Base-by-base conservation (phyloP, 164 flowering plant species). In the Euptelea pleiosperma region DNA sequence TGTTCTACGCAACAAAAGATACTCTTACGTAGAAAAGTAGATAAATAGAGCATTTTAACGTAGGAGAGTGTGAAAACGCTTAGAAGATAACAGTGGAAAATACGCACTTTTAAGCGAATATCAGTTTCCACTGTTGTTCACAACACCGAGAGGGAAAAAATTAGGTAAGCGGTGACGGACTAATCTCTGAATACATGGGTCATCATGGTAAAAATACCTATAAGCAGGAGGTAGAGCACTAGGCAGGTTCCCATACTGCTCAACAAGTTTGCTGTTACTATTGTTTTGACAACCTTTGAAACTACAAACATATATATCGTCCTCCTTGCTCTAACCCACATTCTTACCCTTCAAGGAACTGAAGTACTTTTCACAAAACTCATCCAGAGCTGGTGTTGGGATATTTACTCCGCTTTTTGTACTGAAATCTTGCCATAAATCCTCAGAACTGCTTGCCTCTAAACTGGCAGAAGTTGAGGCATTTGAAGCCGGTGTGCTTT, bases 371-470 rank as follows among this genome's bases (percentile, higher is more conserved):
- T 87, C 70, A 60, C 84, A 87, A 26, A 83, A 66, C 61, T 86
- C 84, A 72, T 93, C 92, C 44, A 87, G 65, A 61, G 80, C 91
- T 58, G 97, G 96, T 37, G 94, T 89, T 25, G 79, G 75, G 31
- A 87, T 59, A 26, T 48, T 58, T 54, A 46, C 45, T 33, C 52
- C 72, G 57, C 70, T 73, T 50, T 67, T 64, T 18, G 78, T 70
- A 61, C 51, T 24, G 46, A 84, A 81, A 66, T 81, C 84, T 68
- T 77, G 75, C 96, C 91, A 82, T 36, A 83, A 59, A 72, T 81
- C 87, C 42, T 69, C 73, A 24, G 21, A 59, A 47, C 53, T 61
- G 39, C 51, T 62, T 24, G 62, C 58, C 28, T 56, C 77, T 48
- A 70, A 57, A 57, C 68, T 70, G 5, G 61, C 39, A 37, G 73